These are phyloP conservation scores for Phytophthora ramorum DNA, from an alignment of 352 stramenopile species.

Conservation along the genomic window DNA sequence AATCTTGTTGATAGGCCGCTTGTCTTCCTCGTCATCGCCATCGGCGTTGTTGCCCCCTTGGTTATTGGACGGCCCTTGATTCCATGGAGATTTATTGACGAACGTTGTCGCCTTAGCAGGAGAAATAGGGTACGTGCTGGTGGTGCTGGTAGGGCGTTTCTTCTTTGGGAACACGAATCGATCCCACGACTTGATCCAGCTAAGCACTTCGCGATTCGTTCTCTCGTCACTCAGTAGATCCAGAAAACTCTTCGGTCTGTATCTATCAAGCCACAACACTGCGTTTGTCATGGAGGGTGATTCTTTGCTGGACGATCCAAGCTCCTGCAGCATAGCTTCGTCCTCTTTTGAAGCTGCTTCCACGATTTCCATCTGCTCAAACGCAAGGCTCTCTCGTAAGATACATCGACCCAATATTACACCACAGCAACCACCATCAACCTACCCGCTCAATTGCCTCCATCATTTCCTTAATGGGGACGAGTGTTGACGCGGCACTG, in stretches of 20 bases:
- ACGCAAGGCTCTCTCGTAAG: constrained; percentile 7
- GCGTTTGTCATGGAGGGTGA: constrained; percentile 17
- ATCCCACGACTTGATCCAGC: constrained; percentile 96
- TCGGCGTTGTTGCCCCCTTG: constrained; percentile 9
- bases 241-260: constrained; percentile 93
- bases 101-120: constrained; percentile 14
- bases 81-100: constrained; percentile 24
- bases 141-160: constrained; percentile 42
- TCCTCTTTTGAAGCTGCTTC: constrained; percentile 51
- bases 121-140: constrained; percentile 17
- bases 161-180: constrained; percentile 93
- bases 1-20: constrained; percentile 79
- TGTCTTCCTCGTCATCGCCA: constrained; percentile 54
- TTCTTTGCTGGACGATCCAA: constrained; percentile 2
- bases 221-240: constrained; percentile 97
- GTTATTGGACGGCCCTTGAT: constrained; percentile 3
- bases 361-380: constrained; percentile 71
- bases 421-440: background rate
- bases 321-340: constrained; percentile 17
- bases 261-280: constrained; percentile 97
- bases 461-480: constrained; percentile 67
- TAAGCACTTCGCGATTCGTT: constrained; percentile 96
- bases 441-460: constrained; percentile 58
- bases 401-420: background rate
- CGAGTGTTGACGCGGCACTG: constrained; percentile 39